Percentiles rank a stretch among this genome's conserved stretches.
Evolutionary conservation across 106 monocot species (phyloP).

Genomic region (Acorus gramineus): DNA sequence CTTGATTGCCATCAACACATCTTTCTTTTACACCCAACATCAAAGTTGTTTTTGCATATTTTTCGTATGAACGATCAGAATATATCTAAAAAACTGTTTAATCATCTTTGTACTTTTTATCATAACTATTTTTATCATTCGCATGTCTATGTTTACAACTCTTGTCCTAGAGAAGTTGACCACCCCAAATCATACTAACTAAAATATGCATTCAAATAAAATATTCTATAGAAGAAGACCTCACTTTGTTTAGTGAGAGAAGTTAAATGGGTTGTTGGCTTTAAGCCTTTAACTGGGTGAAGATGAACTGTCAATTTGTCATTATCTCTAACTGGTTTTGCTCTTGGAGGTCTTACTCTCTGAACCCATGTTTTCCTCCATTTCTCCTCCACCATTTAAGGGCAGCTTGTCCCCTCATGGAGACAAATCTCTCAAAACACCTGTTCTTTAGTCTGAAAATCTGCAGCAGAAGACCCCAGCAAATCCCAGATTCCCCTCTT

Average conservation of each 20-base stretch:
- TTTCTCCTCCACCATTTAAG: constrained; percentile 48
- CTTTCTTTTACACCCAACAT: too few species aligned
- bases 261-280: constrained; percentile 3
- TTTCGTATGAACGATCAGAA: too few species aligned
- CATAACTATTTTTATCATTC: too few species aligned
- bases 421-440: neutral
- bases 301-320: constrained; percentile 1
- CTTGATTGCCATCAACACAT: too few species aligned
- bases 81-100: too few species aligned
- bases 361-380: constrained; percentile 45
- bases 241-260: neutral
- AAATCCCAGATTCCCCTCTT: constrained; percentile 28
- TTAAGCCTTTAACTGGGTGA: constrained; percentile 5
- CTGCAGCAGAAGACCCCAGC: constrained; percentile 22
- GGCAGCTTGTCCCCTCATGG: constrained; percentile 14
- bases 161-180: too few species aligned
- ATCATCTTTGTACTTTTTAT: too few species aligned
- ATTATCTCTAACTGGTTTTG: neutral
- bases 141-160: too few species aligned
- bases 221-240: too few species aligned
- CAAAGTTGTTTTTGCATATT: too few species aligned
- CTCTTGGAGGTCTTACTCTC: constrained; percentile 3
- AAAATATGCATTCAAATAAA: too few species aligned
- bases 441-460: constrained; percentile 4
- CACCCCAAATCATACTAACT: too few species aligned